Base-by-base conservation (phyloP, 768 basidiomycete species). In the Leccinum pellstonianum region DNA sequence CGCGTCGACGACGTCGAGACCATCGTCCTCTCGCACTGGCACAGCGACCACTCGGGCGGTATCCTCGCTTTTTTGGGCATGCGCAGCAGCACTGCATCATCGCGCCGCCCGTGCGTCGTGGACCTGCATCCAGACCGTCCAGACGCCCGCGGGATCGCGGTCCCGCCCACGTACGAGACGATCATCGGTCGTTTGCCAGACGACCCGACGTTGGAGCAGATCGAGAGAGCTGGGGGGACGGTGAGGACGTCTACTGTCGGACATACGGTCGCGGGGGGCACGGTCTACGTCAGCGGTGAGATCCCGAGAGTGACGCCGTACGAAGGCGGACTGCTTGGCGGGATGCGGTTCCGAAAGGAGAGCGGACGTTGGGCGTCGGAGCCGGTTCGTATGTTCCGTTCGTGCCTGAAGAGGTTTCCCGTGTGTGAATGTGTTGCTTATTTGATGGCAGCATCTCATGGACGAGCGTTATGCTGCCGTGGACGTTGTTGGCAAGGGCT, bases 81-180 rank as follows among this genome's bases (percentile, higher is more conserved):
- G 59, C 80, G 85, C 54, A 62, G 35, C 35, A 17, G 15, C 7
- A 37, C 25, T 27, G 25, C 25, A 27, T 27, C 1, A 27, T 27
- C 25, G 25, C 27, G n/a, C 1, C 52, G 58, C 31, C 68, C 71
- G 5, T 83, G 85, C 62, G 63, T 80, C 58, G 82, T 90, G 14
- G 93, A 95, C 68, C 76, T 91, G 27, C 93, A 94, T 70, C 92
- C 91, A 0, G 80, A 84, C 65, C 82, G 90, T 11, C 92, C 93
- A 1, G 73, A 82, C 52, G 83, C 86, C 14, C 81, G 92, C 8
- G 93, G 90, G 0, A 88, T 93, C 58, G 85, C 88, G 1, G 82
- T 84, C 4, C 84, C 87, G 15, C 85, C 85, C 5, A 76, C 73
- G 6, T 83, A 73, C 51, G 81, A 84, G 59, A 86, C 79, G 37